Conservation (phyloP, 345 rosid genomes). For the Trapa bicornis region DNA sequence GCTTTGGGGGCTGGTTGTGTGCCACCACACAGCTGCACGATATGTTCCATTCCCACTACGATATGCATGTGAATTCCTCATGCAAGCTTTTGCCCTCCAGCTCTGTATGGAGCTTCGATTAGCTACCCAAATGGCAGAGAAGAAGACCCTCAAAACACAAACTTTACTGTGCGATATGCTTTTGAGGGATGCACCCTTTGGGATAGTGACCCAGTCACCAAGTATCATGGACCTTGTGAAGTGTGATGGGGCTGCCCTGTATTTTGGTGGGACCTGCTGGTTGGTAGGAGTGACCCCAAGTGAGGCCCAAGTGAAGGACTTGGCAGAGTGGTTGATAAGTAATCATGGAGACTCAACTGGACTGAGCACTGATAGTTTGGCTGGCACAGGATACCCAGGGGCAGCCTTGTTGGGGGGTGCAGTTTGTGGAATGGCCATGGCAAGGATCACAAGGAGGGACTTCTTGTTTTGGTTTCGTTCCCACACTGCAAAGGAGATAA, state of each 20-base stretch:
- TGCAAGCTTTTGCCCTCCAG: slow-evolving; percentile 76
- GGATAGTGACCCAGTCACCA: slow-evolving; percentile 78
- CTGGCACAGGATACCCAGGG: slow-evolving; percentile 57
- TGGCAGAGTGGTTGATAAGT: slow-evolving; percentile 49
- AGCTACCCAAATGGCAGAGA: slow-evolving; percentile 48
- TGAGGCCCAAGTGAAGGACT: slow-evolving; percentile 54
- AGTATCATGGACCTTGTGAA: slow-evolving; percentile 77
- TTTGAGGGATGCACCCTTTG: slow-evolving; percentile 57
- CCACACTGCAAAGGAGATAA: slow-evolving; percentile 55
- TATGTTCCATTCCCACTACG: slow-evolving; percentile 66
- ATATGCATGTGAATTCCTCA: slow-evolving; percentile 71
- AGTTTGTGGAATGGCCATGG: slow-evolving; percentile 79
- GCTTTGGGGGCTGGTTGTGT: slow-evolving; percentile 87
- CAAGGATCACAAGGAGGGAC: slow-evolving; percentile 52
- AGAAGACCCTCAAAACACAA: slow-evolving; percentile 56
- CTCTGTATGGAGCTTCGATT: slow-evolving; percentile 67
- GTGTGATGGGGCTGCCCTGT: slow-evolving; percentile 84
- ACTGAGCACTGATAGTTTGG: slow-evolving; percentile 63
- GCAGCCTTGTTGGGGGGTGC: slow-evolving; percentile 58
- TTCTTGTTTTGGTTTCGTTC: slow-evolving; percentile 91
- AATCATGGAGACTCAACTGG: slow-evolving; percentile 64
- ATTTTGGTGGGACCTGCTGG: slow-evolving; percentile 50
- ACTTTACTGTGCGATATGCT: slow-evolving; percentile 75
- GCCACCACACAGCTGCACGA: slow-evolving; percentile 69
- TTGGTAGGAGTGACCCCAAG: slow-evolving; percentile 66